A percentile compares a stretch with the other conserved stretches of the same genome.
phyloP scores from a whole-genome alignment of 495 filamentous ascomycete species.

The Penicillium angulare region DNA sequence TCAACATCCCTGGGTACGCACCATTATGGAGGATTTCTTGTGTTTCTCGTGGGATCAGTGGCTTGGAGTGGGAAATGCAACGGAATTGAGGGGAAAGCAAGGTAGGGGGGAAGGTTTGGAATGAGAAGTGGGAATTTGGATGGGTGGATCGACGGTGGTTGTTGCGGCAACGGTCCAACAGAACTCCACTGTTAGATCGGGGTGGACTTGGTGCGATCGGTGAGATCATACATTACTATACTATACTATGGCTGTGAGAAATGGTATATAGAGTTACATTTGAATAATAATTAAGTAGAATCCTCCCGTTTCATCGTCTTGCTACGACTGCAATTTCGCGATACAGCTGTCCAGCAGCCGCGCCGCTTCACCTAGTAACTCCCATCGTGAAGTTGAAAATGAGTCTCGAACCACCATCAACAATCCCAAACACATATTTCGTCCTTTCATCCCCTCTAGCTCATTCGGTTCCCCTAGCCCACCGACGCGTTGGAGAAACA shows the following conservation, averaged over 20 bases:
- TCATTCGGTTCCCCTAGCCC: constrained; percentile 79
- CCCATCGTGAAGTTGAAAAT: constrained; percentile 84
- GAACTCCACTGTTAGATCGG: background rate
- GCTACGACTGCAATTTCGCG: constrained; percentile 49
- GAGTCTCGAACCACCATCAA: constrained; percentile 78
- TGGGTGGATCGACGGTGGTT: constrained; percentile 16
- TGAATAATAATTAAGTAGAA: background rate
- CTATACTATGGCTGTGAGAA: too few species aligned
- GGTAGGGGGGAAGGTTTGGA: constrained; percentile 6
- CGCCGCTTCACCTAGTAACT: constrained; percentile 83
- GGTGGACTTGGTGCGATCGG: too few species aligned
- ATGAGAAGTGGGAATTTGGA: constrained; percentile 10
- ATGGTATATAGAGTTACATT: too few species aligned
- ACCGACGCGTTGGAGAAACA: constrained; percentile 71
- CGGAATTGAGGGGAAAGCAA: constrained; percentile 1
- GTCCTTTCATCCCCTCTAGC: constrained; percentile 67
- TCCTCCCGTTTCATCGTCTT: background rate
- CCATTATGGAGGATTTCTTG: constrained; percentile 7
- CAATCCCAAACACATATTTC: constrained; percentile 81
- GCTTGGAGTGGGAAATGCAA: background rate
- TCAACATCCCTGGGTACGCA: constrained; percentile 10
- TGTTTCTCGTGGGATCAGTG: too few species aligned
- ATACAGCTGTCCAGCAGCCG: constrained; percentile 80
- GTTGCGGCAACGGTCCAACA: constrained; percentile 27
- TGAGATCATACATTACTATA: background rate